Evolutionary conservation across 192 early-diverging fungal genomes (phyloP), one percentile per base, ranked within the genome.

Genomic region (Linnemannia exigua): DNA sequence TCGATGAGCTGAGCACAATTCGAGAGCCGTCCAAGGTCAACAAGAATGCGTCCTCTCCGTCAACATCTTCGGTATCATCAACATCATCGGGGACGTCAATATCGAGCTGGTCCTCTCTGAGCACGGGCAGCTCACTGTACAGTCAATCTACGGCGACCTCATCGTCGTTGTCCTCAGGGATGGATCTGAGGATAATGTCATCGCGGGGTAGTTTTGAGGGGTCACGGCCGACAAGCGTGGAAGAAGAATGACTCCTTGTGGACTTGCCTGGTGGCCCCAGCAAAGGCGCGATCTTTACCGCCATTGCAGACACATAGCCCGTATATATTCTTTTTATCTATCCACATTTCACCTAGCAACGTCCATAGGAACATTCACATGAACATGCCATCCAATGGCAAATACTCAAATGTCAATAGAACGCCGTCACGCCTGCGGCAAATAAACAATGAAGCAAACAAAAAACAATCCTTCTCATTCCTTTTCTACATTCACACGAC

Each of bases 1-100:
- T 95, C 8, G 95, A 96, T 77, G 94, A 94, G 71, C 77, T 96
- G 51, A 94, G 93, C 48, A 75, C 86, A 33, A 69, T 87, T 44
- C 87, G 95, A 12, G 95, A 96, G 69, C 93, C 94, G 5, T 72
- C 87, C 41, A 88, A 88, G 72, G 51, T 80, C 15, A 87, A 81
- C 72, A 76, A 48, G 22, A 46, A 38, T 22, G 5, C 36, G 14
- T 48, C 70, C 3, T 28, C 70, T 5, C 28, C 41, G 1, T 22
- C 70, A 50, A 31, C 58, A 31, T 63, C 58, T n/a, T 71, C 70
- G 44, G 25, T 12, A 38, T 17, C 54, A 54, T 37, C 58, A 58
- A 52, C 44, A 15, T 20, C 31, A 72, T 9, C 46, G 5, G 69
- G 38, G 38, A 17, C 37, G 4, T n/a, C 38, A 6, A n/a, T 38